A percentile compares a stretch with the other conserved stretches of the same genome.
These are phyloP conservation scores for Rhododendron vialii DNA, from an alignment of 148 eudicot species.

Conservation along the genomic window DNA sequence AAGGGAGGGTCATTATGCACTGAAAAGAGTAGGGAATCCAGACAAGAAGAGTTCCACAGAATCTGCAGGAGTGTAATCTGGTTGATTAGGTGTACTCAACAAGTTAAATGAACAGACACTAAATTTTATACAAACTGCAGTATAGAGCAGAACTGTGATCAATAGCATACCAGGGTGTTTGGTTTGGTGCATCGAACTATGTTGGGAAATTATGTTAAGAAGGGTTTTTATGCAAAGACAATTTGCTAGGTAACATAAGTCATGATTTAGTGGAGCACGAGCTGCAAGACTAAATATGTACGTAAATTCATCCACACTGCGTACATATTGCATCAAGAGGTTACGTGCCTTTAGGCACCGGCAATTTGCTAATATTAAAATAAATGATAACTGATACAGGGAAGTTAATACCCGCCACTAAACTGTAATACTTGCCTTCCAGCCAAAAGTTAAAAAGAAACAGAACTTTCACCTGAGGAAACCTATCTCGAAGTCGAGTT, in stretches of 20 bases:
- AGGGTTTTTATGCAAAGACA: background rate
- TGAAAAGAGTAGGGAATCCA: constrained; percentile 79
- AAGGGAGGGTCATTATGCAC: constrained; percentile 77
- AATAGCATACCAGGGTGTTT: background rate
- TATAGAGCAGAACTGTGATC: background rate
- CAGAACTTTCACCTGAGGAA: constrained; percentile 71
- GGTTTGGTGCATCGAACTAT: background rate
- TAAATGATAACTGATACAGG: background rate
- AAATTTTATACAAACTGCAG: background rate
- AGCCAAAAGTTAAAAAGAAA: background rate
- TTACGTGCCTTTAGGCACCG: background rate
- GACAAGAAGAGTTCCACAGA: constrained; percentile 85
- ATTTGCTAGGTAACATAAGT: background rate
- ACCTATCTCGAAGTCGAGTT: constrained; percentile 75
- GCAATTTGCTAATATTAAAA: background rate
- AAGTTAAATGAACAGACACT: background rate
- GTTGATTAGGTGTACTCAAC: background rate
- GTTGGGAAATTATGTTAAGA: background rate
- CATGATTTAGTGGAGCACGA: background rate
- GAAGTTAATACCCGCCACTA: background rate
- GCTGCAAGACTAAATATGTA: background rate
- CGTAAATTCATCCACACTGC: background rate
- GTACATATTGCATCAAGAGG: background rate
- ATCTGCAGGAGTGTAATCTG: constrained; percentile 49
- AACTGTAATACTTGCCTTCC: background rate